These are phyloP conservation scores for Sporisorium sorghi DNA, from an alignment of 1,284 basidiomycete species.

Conservation along the genomic window DNA sequence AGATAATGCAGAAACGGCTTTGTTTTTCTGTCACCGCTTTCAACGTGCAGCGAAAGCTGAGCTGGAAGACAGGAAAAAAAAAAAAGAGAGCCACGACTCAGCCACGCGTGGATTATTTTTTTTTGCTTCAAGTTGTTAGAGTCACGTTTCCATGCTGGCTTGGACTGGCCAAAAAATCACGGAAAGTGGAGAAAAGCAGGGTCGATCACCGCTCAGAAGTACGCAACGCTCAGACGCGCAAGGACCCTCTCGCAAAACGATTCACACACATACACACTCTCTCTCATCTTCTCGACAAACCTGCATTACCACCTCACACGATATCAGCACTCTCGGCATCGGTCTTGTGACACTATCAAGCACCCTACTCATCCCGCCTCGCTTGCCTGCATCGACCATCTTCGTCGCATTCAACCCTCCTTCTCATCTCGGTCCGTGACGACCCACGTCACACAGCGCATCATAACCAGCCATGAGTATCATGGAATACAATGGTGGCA, in stretches of 20 bases:
- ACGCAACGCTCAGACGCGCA: conserved; percentile 50
- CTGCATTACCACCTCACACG: conserved; percentile 3
- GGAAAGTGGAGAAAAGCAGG: conserved; percentile 17
- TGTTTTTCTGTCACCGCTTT: background rate
- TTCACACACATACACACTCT: too few relatives aligned
- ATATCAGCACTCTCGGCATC: background rate
- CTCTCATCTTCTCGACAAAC: conserved; percentile 1
- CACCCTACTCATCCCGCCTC: background rate
- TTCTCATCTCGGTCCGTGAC: conserved; percentile 16
- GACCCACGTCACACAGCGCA: conserved; percentile 25
- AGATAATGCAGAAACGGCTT: background rate
- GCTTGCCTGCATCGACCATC: background rate
- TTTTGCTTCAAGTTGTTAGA: background rate
- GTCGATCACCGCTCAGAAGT: conserved; percentile 41
- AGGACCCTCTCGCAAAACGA: conserved; percentile 45
- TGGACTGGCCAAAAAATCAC: background rate
- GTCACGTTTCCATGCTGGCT: background rate
- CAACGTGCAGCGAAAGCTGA: background rate
- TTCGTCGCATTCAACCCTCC: background rate
- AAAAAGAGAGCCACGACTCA: too few relatives aligned
- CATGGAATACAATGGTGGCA: conserved; percentile 89
- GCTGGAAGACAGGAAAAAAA: too few relatives aligned
- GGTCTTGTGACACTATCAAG: background rate
- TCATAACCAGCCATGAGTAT: conserved; percentile 60
- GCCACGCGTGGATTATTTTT: background rate